Percentiles rank a stretch among this genome's conserved stretches.
Evolutionary conservation across 805 yeast species (phyloP).

Genomic region (Kuraishia borneana): DNA sequence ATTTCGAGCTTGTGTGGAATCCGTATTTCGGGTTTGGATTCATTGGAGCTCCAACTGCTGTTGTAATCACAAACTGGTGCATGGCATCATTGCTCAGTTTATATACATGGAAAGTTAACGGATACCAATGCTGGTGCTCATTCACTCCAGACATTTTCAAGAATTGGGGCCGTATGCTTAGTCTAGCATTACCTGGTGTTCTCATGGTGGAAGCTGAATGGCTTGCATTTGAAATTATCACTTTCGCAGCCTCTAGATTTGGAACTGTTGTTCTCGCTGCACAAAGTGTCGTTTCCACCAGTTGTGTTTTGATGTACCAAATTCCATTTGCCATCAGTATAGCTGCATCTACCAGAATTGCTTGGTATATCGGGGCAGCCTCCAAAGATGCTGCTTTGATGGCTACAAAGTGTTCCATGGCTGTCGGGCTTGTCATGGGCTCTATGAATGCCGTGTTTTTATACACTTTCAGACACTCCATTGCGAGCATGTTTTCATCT

Average conservation of each 20-base stretch:
- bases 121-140: constrained; percentile 29
- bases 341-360: constrained; percentile 67
- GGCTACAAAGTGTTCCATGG: constrained; percentile 16
- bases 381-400: constrained; percentile 17
- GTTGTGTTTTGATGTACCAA: constrained; percentile 60
- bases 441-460: constrained; percentile 13
- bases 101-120: constrained; percentile 33
- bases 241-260: constrained; percentile 55
- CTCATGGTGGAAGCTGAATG: constrained; percentile 73
- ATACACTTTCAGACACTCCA: constrained; percentile 11
- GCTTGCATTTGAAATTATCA: constrained; percentile 66
- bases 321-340: constrained; percentile 68
- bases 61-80: constrained; percentile 57
- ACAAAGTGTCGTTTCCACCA: constrained; percentile 60
- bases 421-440: constrained; percentile 13
- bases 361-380: constrained; percentile 61
- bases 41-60: constrained; percentile 69
- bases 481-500: constrained; percentile 19
- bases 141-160: constrained; percentile 22
- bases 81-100: constrained; percentile 49
- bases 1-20: constrained; percentile 64
- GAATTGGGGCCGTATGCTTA: constrained; percentile 57
- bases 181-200: constrained; percentile 61
- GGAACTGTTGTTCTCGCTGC: constrained; percentile 59
- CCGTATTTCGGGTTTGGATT: constrained; percentile 44